phyloP scores from a whole-genome alignment of 116 monocot genomes.

The Papilionanthe hybrid region DNA sequence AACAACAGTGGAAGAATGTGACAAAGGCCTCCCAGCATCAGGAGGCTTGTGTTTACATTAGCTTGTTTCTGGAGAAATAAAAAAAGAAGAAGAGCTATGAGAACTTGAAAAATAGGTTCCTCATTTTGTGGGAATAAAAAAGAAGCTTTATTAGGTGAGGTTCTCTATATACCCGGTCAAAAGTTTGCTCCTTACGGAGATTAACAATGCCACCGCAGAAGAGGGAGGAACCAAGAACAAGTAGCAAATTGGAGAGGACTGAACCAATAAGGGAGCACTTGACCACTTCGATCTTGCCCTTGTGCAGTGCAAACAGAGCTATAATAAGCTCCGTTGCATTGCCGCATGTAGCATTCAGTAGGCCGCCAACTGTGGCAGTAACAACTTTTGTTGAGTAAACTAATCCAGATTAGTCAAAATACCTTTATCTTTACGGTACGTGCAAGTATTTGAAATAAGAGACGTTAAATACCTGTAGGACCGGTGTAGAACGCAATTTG shows the following conservation, averaged over 20 bases:
- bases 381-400: background rate
- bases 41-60: constrained; percentile 42
- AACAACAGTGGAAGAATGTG: constrained; percentile 41
- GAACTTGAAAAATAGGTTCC: no score
- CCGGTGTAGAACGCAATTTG: constrained; percentile 11
- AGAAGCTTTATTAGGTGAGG: no score
- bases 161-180: constrained; percentile 32
- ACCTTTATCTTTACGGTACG: background rate
- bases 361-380: constrained; percentile 41
- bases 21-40: constrained; percentile 49
- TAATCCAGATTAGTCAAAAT: background rate
- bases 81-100: no score
- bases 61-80: constrained; percentile 46
- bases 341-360: constrained; percentile 49
- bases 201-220: constrained; percentile 61
- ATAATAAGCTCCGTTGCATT: constrained; percentile 43
- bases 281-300: constrained; percentile 48
- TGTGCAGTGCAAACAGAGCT: constrained; percentile 46
- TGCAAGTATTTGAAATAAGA: background rate
- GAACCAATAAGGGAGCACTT: constrained; percentile 65
- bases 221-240: constrained; percentile 65
- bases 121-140: no score
- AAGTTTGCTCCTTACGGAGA: constrained; percentile 40
- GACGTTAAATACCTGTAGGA: background rate
- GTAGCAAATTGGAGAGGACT: constrained; percentile 62